phyloP scores from a whole-genome alignment of 2,329 filamentous ascomycete genomes.

The Alternaria brassicae region DNA sequence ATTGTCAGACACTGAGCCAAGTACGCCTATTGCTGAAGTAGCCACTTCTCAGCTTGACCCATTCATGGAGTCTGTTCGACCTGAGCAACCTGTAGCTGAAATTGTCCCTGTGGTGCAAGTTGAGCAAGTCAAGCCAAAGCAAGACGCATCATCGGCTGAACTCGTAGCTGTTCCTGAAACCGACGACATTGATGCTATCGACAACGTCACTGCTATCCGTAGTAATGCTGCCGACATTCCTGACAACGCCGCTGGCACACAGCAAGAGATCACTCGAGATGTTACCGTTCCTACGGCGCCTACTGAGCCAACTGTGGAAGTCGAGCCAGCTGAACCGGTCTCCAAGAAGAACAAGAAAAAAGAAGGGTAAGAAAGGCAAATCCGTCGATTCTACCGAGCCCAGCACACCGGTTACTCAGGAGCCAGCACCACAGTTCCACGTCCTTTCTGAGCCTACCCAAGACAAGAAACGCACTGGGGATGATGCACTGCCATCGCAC shows the following conservation, averaged over 20 bases:
- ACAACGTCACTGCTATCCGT: background rate
- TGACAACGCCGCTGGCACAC: background rate
- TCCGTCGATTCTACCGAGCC: constrained; percentile 16
- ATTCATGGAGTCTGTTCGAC: background rate
- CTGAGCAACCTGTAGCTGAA: background rate
- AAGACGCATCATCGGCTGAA: background rate
- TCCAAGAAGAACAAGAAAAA: constrained; percentile 37
- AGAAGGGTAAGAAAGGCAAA: constrained; percentile 35
- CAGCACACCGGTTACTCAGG: constrained; percentile 13
- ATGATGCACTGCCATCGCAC: background rate
- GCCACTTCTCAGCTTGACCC: background rate
- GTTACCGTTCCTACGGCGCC: background rate
- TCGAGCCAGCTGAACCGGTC: constrained; percentile 13
- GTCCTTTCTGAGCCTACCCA: constrained; percentile 4
- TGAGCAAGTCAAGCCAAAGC: background rate
- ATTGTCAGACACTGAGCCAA: constrained; percentile 15
- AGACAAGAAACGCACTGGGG: constrained; percentile 6
- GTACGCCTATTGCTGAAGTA: constrained; percentile 15
- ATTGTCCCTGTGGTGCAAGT: background rate
- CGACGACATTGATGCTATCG: background rate
- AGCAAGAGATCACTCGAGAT: constrained; percentile 16
- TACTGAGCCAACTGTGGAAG: constrained; percentile 3
- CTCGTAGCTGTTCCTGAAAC: background rate
- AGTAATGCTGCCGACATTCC: background rate
- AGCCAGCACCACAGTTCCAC: constrained; percentile 10